Evolutionary conservation across 371 early-diverging fungal species (phyloP).

Genomic region (Funneliformis caledonium): DNA sequence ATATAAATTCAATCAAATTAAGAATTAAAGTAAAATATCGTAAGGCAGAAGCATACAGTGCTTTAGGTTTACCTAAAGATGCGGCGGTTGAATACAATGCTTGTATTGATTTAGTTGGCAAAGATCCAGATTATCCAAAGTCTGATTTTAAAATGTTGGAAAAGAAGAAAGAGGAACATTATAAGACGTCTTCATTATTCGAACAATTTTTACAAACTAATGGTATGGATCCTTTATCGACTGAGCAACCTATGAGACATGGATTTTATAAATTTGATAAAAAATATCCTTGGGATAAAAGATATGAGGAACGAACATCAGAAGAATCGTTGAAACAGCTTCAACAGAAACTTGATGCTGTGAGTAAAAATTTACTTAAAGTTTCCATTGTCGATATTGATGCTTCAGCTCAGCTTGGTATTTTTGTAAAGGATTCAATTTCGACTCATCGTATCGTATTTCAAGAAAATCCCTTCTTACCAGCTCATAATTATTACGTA

Average conservation of each 20-base stretch:
- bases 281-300: constrained; percentile 16
- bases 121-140: background rate
- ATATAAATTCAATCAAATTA: background rate
- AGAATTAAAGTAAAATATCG: background rate
- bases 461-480: constrained; percentile 28
- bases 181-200: background rate
- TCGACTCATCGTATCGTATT: background rate
- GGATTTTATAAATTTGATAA: constrained; percentile 2
- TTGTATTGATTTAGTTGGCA: background rate
- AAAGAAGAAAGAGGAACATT: background rate
- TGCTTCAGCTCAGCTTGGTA: background rate
- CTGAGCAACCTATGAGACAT: background rate
- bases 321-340: background rate
- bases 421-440: background rate
- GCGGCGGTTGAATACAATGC: background rate
- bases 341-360: background rate
- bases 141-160: background rate
- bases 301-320: background rate
- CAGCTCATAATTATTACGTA: constrained; percentile 9
- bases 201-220: background rate
- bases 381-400: background rate
- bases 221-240: background rate
- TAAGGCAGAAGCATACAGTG: background rate
- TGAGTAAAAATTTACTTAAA: background rate
- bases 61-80: constrained; percentile 1